phyloP scores from a whole-genome alignment of 352 stramenopile species.

The Elongisporangium anandrum region DNA sequence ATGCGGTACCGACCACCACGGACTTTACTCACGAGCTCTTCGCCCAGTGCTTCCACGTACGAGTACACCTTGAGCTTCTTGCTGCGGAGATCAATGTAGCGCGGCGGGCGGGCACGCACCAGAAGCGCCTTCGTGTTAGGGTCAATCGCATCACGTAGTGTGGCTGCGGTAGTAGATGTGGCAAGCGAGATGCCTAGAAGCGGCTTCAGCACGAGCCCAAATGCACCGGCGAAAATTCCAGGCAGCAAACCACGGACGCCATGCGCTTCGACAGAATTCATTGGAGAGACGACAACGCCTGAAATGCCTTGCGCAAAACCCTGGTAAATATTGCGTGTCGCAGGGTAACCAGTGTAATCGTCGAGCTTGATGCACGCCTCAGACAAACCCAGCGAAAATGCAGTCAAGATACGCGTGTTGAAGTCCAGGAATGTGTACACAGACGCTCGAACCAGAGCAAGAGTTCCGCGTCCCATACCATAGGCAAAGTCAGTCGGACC shows the following conservation, averaged over 20 bases:
- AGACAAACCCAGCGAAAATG: slow-evolving; percentile 72
- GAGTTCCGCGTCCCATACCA: slow-evolving; percentile 72
- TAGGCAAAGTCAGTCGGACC: slow-evolving; percentile 77
- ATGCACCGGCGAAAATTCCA: slow-evolving; percentile 69
- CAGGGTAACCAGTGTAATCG: slow-evolving; percentile 84
- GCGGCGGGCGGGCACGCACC: slow-evolving; percentile 68
- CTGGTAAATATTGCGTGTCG: slow-evolving; percentile 85
- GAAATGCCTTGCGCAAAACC: slow-evolving; percentile 83
- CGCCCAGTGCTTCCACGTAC: slow-evolving; percentile 83
- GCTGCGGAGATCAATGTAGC: slow-evolving; percentile 79
- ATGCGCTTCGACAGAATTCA: slow-evolving; percentile 79
- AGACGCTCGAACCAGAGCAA: slow-evolving; percentile 78
- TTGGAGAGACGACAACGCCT: slow-evolving; percentile 77
- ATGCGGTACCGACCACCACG: slow-evolving; percentile 66
- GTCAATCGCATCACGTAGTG: slow-evolving; percentile 73
- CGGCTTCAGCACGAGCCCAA: slow-evolving; percentile 81
- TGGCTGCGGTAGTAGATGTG: slow-evolving; percentile 63
- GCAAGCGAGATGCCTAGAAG: slow-evolving; percentile 73
- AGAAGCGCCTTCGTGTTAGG: slow-evolving; percentile 78
- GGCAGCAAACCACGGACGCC: slow-evolving; percentile 72
- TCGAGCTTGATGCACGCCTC: slow-evolving; percentile 85
- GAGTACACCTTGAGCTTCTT: slow-evolving; percentile 81
- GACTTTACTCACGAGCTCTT: slow-evolving; percentile 83
- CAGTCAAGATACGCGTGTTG: slow-evolving; percentile 81
- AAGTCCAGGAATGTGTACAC: slow-evolving; percentile 88